A percentile compares a stretch with the other conserved stretches of the same genome.
phyloP scores from a whole-genome alignment of 176 grass and related monocot species.

The Miscanthus lutarioriparius region DNA sequence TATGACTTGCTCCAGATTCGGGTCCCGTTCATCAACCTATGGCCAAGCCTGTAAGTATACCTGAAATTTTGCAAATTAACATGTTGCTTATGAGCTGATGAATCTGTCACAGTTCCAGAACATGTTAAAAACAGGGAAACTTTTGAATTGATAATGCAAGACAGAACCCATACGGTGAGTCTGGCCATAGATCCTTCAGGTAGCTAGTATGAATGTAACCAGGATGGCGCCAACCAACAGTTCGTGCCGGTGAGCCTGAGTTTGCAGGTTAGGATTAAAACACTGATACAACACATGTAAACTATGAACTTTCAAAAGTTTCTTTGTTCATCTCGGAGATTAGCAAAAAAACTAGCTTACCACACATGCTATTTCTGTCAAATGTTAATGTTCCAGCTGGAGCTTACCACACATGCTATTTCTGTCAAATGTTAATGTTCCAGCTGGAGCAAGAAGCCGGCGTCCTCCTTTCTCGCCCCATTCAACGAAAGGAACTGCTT shows the following conservation, averaged over 20 bases:
- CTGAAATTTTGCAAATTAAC: slow-evolving; percentile 41
- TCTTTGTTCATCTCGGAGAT: not conserved
- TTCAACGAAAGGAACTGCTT: slow-evolving; percentile 78
- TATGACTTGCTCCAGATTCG: slow-evolving; percentile 70
- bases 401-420: slow-evolving; percentile 89
- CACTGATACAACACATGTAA: not conserved
- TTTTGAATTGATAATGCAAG: not conserved
- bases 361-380: slow-evolving; percentile 79
- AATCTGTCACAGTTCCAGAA: slow-evolving; percentile 5
- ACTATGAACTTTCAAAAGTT: slow-evolving; percentile 6
- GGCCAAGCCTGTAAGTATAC: slow-evolving; percentile 78
- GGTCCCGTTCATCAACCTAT: slow-evolving; percentile 58
- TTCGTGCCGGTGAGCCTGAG: slow-evolving; percentile 71
- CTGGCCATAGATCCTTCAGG: slow-evolving; percentile 92
- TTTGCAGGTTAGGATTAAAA: slow-evolving; percentile 36
- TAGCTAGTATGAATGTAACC: slow-evolving; percentile 91
- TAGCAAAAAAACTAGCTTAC: slow-evolving; percentile 29
- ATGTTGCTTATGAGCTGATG: slow-evolving; percentile 1
- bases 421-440: slow-evolving; percentile 76
- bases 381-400: slow-evolving; percentile 85
- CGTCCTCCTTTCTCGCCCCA: slow-evolving; percentile 56
- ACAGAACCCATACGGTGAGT: slow-evolving; percentile 48
- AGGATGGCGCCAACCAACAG: slow-evolving; percentile 95
- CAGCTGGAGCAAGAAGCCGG: slow-evolving; percentile 57
- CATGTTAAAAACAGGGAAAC: not conserved